These are phyloP conservation scores for Apiotrichum siamense DNA, from an alignment of 1,284 basidiomycete species.

Conservation along the genomic window DNA sequence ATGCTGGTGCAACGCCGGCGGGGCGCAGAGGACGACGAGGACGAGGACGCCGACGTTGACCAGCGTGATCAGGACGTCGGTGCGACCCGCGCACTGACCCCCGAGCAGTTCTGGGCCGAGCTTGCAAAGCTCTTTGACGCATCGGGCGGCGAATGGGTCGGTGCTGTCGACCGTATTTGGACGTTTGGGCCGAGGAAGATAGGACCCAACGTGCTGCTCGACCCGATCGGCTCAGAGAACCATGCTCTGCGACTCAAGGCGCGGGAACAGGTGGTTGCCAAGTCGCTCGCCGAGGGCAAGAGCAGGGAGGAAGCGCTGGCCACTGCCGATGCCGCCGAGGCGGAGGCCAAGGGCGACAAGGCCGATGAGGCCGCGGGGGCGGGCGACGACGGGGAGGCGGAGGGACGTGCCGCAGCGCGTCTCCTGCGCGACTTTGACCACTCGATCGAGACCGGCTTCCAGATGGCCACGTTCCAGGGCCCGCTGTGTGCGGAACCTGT, in stretches of 20 bases:
- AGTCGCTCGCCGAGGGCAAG: constrained; percentile 40
- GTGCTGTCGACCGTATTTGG: constrained; percentile 70
- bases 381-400: constrained; percentile 28
- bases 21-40: constrained; percentile 19
- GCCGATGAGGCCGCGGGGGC: constrained; percentile 10
- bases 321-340: constrained; percentile 25
- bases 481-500: constrained; percentile 94
- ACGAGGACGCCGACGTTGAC: constrained; percentile 21
- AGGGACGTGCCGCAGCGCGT: constrained; percentile 26
- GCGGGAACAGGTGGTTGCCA: constrained; percentile 35
- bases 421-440: constrained; percentile 63
- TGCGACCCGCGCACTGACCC: constrained; percentile 54
- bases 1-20: constrained; percentile 39
- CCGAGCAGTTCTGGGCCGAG: constrained; percentile 74
- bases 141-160: constrained; percentile 74
- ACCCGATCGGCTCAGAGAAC: constrained; percentile 50
- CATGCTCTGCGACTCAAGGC: constrained; percentile 27
- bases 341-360: constrained; percentile 13
- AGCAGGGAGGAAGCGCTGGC: constrained; percentile 41
- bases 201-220: constrained; percentile 82
- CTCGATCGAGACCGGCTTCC: constrained; percentile 87
- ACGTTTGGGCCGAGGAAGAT: constrained; percentile 84
- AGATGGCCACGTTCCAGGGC: constrained; percentile 87
- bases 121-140: constrained; percentile 62
- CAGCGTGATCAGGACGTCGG: constrained; percentile 42